Evolutionary conservation across 352 stramenopile species (phyloP), one percentile per base, ranked within the genome.

Genomic region (Thalassiosira ordinaria): DNA sequence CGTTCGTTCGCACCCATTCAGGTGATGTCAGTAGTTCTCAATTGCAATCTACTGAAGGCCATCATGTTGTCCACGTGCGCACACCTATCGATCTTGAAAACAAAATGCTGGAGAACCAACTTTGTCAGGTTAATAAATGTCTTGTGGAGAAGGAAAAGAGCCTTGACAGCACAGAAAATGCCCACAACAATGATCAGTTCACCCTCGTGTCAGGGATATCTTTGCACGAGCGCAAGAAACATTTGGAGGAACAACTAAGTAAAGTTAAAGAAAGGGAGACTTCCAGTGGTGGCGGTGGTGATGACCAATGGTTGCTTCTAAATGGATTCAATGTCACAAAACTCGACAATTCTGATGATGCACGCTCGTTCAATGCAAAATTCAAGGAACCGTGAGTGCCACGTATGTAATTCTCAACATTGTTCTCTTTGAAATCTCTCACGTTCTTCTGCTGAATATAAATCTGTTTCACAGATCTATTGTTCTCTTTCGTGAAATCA

Each of bases 311-410:
- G 94, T 59, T 96, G 56, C 83, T 95, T 16, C 89, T 95, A 72
- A 97, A 97, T 83, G 92, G 95, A 27, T 96, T 95, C 73, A 73
- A 90, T 68, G 90, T 95, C 16, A 82, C 86, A 22, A 77, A 80
- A 46, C 88, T 84, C 29, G 53, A 78, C 29, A 63, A 80, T 26
- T 49, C 91, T 20, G 87, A 95, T 59, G 91, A 96, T 78, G 92
- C 89, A 8, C 74, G 92, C 29, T 88, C 84, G 31, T 97, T 96
- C 78, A 85, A 89, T 55, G 74, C 86, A 27, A 67, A 82, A 16
- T 96, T 93, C 76, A 96, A 94, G 70, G 91, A 94, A 60, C 93
- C 93, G 27, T 95, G 68, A 63, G 55, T 63, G n/a, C n/a, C n/a
- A n/a, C n/a, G n/a, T n/a, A n/a, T n/a, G n/a, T n/a, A n/a, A 3